phyloP scores from a whole-genome alignment of 2,329 filamentous ascomycete species.

The Chalaropsis ovoidea region DNA sequence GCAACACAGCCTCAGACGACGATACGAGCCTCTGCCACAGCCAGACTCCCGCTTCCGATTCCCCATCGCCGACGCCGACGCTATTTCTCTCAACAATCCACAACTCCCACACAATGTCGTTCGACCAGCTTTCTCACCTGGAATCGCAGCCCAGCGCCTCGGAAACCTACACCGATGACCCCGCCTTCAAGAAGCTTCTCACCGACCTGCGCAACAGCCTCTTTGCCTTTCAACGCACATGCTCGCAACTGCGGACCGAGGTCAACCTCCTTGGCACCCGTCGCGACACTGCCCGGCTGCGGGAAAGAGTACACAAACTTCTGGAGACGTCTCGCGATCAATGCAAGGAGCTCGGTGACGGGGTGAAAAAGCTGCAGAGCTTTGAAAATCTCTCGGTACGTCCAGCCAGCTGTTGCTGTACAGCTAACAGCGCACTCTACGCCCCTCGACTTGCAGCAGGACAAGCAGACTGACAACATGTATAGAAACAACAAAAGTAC shows the following conservation, averaged over 20 bases:
- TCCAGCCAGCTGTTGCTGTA: neutral
- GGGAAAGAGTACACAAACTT: constrained; percentile 79
- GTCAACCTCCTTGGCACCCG: constrained; percentile 78
- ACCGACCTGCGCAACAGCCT: constrained; percentile 77
- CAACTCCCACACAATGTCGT: constrained; percentile 57
- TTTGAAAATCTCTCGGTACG: constrained; percentile 73
- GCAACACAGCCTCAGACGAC: neutral
- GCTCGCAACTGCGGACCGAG: constrained; percentile 73
- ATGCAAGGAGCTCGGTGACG: constrained; percentile 88
- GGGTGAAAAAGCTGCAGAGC: constrained; percentile 79
- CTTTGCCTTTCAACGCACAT: constrained; percentile 80
- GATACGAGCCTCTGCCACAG: neutral
- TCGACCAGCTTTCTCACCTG: constrained; percentile 72
- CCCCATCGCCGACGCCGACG: neutral
- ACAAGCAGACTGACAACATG: neutral
- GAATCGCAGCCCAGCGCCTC: constrained; percentile 63
- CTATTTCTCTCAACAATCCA: neutral
- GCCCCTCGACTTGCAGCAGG: neutral
- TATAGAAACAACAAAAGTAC: constrained; percentile 85
- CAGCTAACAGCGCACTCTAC: neutral
- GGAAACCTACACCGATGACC: constrained; percentile 71
- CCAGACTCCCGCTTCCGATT: neutral
- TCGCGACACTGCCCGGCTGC: constrained; percentile 80
- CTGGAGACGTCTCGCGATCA: constrained; percentile 76
- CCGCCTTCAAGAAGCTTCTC: constrained; percentile 77